These are phyloP conservation scores for Forsythia suspensa DNA, from an alignment of 257 asterid species.

Conservation along the genomic window DNA sequence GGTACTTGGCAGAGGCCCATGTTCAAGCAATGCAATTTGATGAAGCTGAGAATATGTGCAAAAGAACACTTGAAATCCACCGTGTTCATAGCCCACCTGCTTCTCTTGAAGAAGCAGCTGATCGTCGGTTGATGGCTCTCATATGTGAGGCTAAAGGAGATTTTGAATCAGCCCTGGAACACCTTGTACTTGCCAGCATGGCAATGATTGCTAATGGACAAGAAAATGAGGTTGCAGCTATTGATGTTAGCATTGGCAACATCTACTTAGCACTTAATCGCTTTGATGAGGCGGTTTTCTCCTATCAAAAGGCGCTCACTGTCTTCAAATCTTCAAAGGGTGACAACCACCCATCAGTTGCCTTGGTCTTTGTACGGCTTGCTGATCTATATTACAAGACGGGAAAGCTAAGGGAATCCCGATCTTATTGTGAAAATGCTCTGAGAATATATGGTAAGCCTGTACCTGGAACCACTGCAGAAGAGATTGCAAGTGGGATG, in stretches of 20 bases:
- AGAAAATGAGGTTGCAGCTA: conserved; percentile 91
- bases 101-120: conserved; percentile 99
- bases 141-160: conserved; percentile 95
- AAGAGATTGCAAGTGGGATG: conserved; percentile 95
- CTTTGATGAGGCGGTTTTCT: conserved; percentile 94
- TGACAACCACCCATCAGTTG: conserved; percentile 94
- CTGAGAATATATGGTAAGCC: conserved; percentile 83
- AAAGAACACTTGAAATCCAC: conserved; percentile 93
- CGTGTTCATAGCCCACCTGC: conserved; percentile 98
- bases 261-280: conserved; percentile 86
- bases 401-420: conserved; percentile 87
- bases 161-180: conserved; percentile 90
- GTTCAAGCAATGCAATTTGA: conserved; percentile 99
- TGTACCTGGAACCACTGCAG: conserved; percentile 84
- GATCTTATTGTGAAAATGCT: conserved; percentile 95
- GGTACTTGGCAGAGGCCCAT: conserved; percentile 97
- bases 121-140: conserved; percentile 96
- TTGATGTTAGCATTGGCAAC: conserved; percentile 97
- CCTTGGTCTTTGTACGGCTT: conserved; percentile 89
- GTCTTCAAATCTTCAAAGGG: conserved; percentile 97
- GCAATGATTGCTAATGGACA: conserved; percentile 98
- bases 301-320: conserved; percentile 96
- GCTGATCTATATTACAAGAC: conserved; percentile 92
- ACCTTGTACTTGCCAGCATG: conserved; percentile 98
- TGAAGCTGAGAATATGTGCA: conserved; percentile 84